Base-by-base conservation (phyloP, 306 rosid genomes). In the Pyrus pyrifolia region DNA sequence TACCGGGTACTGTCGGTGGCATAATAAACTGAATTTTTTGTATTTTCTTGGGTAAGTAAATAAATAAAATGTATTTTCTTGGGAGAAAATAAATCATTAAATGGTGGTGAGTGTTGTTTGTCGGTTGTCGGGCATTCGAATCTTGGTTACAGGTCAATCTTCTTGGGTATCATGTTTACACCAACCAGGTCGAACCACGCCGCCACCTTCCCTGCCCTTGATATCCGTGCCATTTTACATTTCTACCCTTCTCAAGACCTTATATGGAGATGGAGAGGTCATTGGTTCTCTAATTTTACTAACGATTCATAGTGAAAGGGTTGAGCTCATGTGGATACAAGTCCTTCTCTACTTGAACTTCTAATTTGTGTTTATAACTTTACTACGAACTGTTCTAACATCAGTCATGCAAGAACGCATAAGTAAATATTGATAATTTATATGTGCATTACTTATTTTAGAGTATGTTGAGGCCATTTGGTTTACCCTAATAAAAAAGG, bases 121-220 rank as follows among this genome's bases (percentile, higher is more conserved):
- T 84, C 87, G 82, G 68, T 83, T 87, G 92, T 91, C 91, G 83
- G 86, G 84, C 68, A 42, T 70, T 73, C 55, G 79, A 86, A 81
- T 83, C 86, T 78, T 14, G 75, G 68, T 25, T 59, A 23, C 85
- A 78, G 83, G 87, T 81, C 85, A 71, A 76, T 77, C 78, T 62
- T 76, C 72, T 70, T 68, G 45, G 71, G 45, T 58, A 67, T 58
- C 72, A 73, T 76, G 38, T 80, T 79, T 75, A 62, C 72, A 21
- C 27, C 61, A 82, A 82, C 57, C 80, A 22, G 78, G 76, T 67
- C 73, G 67, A 62, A 33, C 79, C 64, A 62, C 78, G 80, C 70
- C 21, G 57, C 70, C 71, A 70, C 60, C 44, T 69, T 55, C 68
- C 68, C 15, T 55, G 59, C 40, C 66, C 66, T 27, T 38, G n/a